Conservation (phyloP, 164 flowering plant genomes). For the Protea cynaroides region DNA sequence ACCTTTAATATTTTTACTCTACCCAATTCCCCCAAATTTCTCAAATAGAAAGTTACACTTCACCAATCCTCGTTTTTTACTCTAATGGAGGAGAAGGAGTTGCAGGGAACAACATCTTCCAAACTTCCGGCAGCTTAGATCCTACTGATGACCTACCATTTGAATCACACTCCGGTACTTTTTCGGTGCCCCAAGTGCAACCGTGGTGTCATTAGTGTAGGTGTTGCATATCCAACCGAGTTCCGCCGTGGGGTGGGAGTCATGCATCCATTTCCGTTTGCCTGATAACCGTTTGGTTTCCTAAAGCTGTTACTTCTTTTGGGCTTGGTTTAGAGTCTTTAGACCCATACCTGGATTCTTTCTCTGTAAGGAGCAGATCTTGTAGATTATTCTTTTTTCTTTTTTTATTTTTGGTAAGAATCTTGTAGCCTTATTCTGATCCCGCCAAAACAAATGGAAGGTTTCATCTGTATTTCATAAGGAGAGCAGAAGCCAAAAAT, state of each 20-base stretch:
- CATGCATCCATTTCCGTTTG: constrained; percentile 78
- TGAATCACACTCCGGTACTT: too few species aligned
- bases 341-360: constrained; percentile 85
- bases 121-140: too few species aligned
- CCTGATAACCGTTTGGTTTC: constrained; percentile 54
- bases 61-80: too few species aligned
- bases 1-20: too few species aligned
- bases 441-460: constrained; percentile 31
- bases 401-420: too few species aligned
- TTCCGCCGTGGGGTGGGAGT: constrained; percentile 73
- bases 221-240: constrained; percentile 56
- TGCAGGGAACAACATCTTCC: too few species aligned
- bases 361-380: constrained; percentile 74
- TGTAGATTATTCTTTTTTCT: too few species aligned
- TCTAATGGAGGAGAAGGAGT: too few species aligned
- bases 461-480: background rate
- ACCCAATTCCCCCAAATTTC: too few species aligned
- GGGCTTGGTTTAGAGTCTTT: constrained; percentile 93
- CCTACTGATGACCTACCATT: too few species aligned
- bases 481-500: background rate
- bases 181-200: constrained; percentile 83
- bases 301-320: constrained; percentile 62
- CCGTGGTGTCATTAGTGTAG: constrained; percentile 72
- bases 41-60: too few species aligned
- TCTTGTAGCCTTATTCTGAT: constrained; percentile 95